Percentiles rank a stretch among this genome's conserved stretches.
Conservation (phyloP, 1,284 basidiomycete genomes). For the Heterobasidion occidentale region DNA sequence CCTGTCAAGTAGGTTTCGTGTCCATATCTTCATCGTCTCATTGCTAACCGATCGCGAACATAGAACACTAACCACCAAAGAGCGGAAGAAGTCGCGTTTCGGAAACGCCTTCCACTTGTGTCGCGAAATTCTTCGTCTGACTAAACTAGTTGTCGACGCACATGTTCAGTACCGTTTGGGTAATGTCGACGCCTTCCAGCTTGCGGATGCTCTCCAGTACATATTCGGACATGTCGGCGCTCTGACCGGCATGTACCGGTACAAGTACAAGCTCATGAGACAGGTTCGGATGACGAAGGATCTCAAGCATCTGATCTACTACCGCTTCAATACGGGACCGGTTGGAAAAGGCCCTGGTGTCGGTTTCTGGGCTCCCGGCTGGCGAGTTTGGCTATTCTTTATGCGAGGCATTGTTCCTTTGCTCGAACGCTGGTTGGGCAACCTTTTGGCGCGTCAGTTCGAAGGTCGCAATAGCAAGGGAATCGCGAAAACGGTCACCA, state of each 20-base stretch:
- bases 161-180: conserved; percentile 98
- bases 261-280: conserved; percentile 99
- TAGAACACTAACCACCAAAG: conserved; percentile 97
- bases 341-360: conserved; percentile 99
- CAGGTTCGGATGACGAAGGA: conserved; percentile 99
- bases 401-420: conserved; percentile 98
- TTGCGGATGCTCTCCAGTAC: conserved; percentile 97
- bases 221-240: conserved; percentile 98
- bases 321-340: conserved; percentile 98
- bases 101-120: conserved; percentile 99
- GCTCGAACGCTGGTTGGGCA: conserved; percentile 96
- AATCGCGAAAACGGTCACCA: conserved; percentile 93
- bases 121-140: conserved; percentile 94
- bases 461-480: conserved; percentile 97
- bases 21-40: neutral
- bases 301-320: conserved; percentile 95
- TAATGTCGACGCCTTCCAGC: conserved; percentile 98
- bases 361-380: conserved; percentile 99
- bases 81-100: conserved; percentile 99
- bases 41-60: neutral
- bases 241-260: conserved; percentile 97
- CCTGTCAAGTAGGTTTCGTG: conserved; percentile 72
- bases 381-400: conserved; percentile 99
- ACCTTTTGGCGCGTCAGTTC: conserved; percentile 95
- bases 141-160: conserved; percentile 97